Base-by-base conservation (phyloP, 257 asterid genomes). In the Plantago ovata region DNA sequence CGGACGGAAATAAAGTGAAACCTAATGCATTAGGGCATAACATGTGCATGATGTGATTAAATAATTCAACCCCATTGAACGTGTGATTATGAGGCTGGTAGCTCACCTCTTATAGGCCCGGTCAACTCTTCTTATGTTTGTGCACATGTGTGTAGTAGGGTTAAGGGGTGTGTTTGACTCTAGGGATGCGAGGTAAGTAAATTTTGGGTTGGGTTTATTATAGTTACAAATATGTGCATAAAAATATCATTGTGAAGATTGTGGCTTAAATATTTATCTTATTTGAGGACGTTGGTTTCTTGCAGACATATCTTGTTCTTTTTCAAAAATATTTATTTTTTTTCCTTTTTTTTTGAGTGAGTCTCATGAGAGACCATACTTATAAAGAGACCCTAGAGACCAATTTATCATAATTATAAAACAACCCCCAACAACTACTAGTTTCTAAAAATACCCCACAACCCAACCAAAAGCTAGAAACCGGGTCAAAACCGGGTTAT, bases 41-140 rank as follows among this genome's bases (percentile, higher is more conserved):
- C 77, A 82, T 76, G 72, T 58, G 93, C 93, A 77, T 86, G 97
- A 84, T 56, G 64, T 67, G 56, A 84, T 75, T 84, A 81, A 77
- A 80, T 59, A 77, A 86, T 90, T 90, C 96, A 90, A 90, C 95
- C 81, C 82, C 74, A 60, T 79, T 69, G 85, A 67, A 85, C 77
- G 97, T 84, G 97, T 89, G 97, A 86, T 60, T 65, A 53, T 70
- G 60, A 57, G 74, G 76, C 79, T 56, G 85, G 85, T 81, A 71
- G 83, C 79, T 78, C 88, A 81, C 85, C 75, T 82, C 42, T 74
- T 70, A 75, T 75, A 73, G 55, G 64, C 85, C 77, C 22, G 82
- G 88, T 81, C 88, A 81, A 78, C 80, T 52, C 75, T 61, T 65
- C 72, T 15, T 53, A 38, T 53, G 48, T 58, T 42, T 39, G 63